Conservation (phyloP, 176 grass and related monocot genomes). For the Chloris gayana region DNA sequence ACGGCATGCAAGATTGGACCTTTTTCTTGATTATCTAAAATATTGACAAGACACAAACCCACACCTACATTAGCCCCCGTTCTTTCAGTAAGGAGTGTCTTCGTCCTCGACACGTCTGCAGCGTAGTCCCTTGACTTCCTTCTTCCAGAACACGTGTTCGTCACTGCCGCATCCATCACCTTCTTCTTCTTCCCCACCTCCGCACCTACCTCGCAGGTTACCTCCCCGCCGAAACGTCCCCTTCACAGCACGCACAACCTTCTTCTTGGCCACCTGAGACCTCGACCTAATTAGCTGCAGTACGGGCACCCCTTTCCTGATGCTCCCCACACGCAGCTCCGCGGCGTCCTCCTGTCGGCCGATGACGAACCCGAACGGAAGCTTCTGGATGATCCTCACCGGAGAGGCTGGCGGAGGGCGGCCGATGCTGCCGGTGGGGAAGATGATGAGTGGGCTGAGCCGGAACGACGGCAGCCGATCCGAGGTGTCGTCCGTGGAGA, state of each 20-base stretch:
- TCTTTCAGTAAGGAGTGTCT: neutral
- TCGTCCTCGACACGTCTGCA: slow-evolving; percentile 18
- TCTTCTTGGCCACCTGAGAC: slow-evolving; percentile 7
- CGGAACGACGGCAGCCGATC: neutral
- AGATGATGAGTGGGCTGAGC: slow-evolving; percentile 25
- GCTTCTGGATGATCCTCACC: slow-evolving; percentile 16
- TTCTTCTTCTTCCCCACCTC: neutral
- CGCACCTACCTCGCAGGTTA: too few relatives aligned
- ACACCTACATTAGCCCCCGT: neutral
- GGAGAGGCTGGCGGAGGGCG: neutral
- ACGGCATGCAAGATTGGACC: too few relatives aligned
- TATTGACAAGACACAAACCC: too few relatives aligned
- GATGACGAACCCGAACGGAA: slow-evolving; percentile 33
- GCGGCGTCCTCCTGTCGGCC: neutral
- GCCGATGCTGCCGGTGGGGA: neutral
- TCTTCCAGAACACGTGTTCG: slow-evolving; percentile 43
- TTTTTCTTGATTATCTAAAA: too few relatives aligned
- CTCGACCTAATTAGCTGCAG: neutral
- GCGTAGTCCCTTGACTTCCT: slow-evolving; percentile 30
- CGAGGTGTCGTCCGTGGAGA: neutral
- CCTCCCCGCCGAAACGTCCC: neutral
- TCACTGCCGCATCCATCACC: neutral
- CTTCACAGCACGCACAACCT: neutral
- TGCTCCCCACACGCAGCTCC: neutral
- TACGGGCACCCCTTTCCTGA: neutral